Base-by-base conservation (phyloP, 2,329 filamentous ascomycete genomes). In the Aspergillus novofumigatus region DNA sequence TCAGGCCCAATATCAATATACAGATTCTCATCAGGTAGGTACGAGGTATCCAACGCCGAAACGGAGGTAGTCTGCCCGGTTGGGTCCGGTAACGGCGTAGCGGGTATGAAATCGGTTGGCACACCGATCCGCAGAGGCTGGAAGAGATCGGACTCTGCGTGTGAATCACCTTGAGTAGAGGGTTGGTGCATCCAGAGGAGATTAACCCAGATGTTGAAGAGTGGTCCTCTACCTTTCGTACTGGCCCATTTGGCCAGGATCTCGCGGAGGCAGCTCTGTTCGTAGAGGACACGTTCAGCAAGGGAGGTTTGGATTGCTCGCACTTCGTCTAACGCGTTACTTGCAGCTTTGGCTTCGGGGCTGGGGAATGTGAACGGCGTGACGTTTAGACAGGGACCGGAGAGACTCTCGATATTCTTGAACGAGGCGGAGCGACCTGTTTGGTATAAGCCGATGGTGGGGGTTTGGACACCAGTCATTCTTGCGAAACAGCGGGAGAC, bases 141-240 rank as follows among this genome's bases (percentile, higher is more conserved):
- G 58, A 69, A 68, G 29, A 66, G 52, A 3, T 62, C 25, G 25
- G 6, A 6, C 6, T 26, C 25, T 26, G 25, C 7, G 25, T 6
- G 25, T 26, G 25, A 26, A 7, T 53, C 29, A 21, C 51, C 35
- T 23, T 1, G 60, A 56, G 3, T 60, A 49, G 3, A 58, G 42
- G 26, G 29, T 48, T 56, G 58, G 35, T 68, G 65, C 51, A 63
- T 63, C 68, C 67, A 72, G 29, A 73, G 61, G 14, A 73, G 62
- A 49, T 73, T 73, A 29, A 72, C 61, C 63, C 65, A 72, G 2
- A 65, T 62, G 47, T 73, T 71, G 62, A 73, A 72, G 1, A 68
- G 51, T 7, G 63, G 63, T 4, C 57, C 49, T 3, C 49, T 50
- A 3, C 53, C 47, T 14, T 56, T 49, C 11, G 35, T 50, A 38